Evolutionary conservation across 495 filamentous ascomycete species (phyloP).

Genomic region (Aspergillus wentii): DNA sequence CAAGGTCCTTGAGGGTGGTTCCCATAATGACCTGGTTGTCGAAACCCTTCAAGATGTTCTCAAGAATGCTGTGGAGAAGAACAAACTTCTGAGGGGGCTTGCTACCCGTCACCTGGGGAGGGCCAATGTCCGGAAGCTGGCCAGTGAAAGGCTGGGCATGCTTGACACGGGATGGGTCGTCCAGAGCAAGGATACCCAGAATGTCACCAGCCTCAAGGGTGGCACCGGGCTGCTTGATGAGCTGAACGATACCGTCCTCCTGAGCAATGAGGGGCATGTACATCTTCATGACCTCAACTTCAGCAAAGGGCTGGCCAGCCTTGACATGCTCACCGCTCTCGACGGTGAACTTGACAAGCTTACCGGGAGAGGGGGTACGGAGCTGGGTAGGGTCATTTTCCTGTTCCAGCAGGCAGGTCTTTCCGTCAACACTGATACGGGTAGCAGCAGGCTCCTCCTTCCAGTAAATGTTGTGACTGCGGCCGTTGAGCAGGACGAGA

Average conservation of each 20-base stretch:
- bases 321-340: constrained; percentile 94
- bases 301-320: constrained; percentile 89
- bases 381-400: constrained; percentile 99
- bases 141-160: constrained; percentile 95
- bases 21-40: constrained; percentile 98
- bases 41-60: constrained; percentile 87
- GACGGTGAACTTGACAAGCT: constrained; percentile 96
- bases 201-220: constrained; percentile 98
- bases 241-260: constrained; percentile 93
- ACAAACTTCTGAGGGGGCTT: constrained; percentile 89
- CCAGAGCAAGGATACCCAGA: constrained; percentile 92
- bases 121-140: constrained; percentile 82
- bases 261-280: constrained; percentile 98
- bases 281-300: constrained; percentile 99
- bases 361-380: constrained; percentile 89
- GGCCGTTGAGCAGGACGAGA: constrained; percentile 82
- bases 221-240: constrained; percentile 98
- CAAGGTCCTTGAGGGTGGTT: constrained; percentile 78
- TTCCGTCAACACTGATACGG: constrained; percentile 92
- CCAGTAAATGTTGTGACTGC: constrained; percentile 98
- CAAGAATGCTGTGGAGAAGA: constrained; percentile 68
- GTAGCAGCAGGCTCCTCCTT: constrained; percentile 97
- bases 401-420: constrained; percentile 96
- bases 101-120: constrained; percentile 78
- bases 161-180: constrained; percentile 95